A percentile compares a stretch with the other conserved stretches of the same genome.
Conservation (phyloP, 2,329 filamentous ascomycete species). For the Thielaviopsis cerberus region DNA sequence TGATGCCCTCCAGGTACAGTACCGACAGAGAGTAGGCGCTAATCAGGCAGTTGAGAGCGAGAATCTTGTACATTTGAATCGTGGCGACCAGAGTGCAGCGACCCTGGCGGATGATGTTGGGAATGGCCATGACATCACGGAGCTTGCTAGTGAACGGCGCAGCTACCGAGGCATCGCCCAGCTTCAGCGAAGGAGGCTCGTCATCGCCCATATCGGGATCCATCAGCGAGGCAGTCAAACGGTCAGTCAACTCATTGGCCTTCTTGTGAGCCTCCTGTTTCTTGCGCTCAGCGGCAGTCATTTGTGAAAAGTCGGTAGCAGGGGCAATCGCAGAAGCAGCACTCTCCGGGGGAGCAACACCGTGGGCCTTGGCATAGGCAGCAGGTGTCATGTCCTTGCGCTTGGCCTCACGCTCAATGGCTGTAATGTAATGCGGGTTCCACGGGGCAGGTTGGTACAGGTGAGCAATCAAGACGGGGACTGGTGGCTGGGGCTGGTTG, state of each 20-base stretch:
- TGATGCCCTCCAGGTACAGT: constrained; percentile 92
- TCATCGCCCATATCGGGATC: constrained; percentile 71
- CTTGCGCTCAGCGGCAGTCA: constrained; percentile 35
- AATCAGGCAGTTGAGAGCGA: constrained; percentile 92
- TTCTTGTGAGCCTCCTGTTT: constrained; percentile 50
- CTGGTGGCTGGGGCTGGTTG: constrained; percentile 81
- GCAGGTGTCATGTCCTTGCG: constrained; percentile 52
- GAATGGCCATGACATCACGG: constrained; percentile 87
- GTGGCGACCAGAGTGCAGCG: constrained; percentile 94
- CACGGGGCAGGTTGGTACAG: constrained; percentile 76
- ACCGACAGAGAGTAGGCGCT: constrained; percentile 94
- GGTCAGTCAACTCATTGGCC: constrained; percentile 65
- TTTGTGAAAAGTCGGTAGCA: constrained; percentile 18
- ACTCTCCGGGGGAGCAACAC: constrained; percentile 38
- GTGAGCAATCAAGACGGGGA: constrained; percentile 82
- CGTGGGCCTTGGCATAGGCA: constrained; percentile 35
- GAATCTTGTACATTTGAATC: constrained; percentile 99
- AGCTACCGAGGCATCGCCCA: constrained; percentile 90
- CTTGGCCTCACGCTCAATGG: constrained; percentile 67
- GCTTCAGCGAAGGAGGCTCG: constrained; percentile 87
- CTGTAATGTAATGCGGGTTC: constrained; percentile 90
- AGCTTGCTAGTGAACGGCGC: constrained; percentile 96
- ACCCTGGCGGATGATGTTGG: constrained; percentile 95
- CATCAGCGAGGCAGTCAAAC: constrained; percentile 73
- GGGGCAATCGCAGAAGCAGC: constrained; percentile 49